Percentiles rank a stretch among this genome's conserved stretches.
These are phyloP conservation scores for Lycium barbarum DNA, from an alignment of 257 asterid genomes.

Conservation along the genomic window DNA sequence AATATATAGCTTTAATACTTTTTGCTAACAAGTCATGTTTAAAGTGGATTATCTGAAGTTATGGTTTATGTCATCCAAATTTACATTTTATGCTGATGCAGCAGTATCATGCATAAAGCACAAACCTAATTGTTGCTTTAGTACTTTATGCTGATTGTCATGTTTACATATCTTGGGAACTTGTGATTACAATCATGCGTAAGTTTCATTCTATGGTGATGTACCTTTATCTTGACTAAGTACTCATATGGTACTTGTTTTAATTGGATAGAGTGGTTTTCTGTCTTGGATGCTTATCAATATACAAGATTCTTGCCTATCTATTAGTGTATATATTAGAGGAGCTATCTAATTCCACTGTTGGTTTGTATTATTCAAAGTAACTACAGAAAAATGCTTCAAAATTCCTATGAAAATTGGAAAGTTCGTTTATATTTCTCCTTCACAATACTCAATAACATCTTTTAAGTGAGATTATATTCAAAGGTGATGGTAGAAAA, in stretches of 20 bases:
- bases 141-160: constrained; percentile 13
- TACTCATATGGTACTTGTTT: neutral
- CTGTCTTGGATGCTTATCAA: neutral
- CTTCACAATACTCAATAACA: neutral
- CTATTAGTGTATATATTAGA: neutral
- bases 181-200: neutral
- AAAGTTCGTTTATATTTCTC: too few relatives aligned
- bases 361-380: too few relatives aligned
- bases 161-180: neutral
- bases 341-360: too few relatives aligned
- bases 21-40: neutral
- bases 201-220: neutral
- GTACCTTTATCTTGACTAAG: neutral
- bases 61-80: neutral
- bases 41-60: neutral
- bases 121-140: constrained; percentile 10
- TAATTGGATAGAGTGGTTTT: neutral
- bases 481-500: neutral
- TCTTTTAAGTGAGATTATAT: neutral
- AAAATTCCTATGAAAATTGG: too few relatives aligned
- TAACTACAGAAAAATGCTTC: too few relatives aligned
- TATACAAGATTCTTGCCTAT: neutral
- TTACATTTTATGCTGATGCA: neutral
- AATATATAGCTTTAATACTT: neutral
- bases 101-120: neutral